A percentile compares a stretch with the other conserved stretches of the same genome.
Evolutionary conservation across 2,329 filamentous ascomycete species (phyloP).

Genomic region (Myotisia sp.): DNA sequence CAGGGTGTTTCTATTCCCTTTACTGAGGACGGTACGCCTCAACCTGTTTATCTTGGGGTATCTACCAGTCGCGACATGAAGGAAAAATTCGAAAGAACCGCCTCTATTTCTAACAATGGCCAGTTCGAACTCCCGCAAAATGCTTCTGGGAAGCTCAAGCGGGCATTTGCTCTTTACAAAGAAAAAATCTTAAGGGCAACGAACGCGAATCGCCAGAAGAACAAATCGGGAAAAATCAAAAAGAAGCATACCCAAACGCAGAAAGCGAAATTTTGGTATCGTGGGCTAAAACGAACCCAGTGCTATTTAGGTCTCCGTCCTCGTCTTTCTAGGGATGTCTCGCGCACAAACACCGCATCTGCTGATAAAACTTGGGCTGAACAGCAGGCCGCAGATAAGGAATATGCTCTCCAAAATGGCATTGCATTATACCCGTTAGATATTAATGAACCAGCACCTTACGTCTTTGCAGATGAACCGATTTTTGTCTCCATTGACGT

Average conservation of each 20-base stretch:
- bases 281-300: constrained; percentile 50
- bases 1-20: constrained; percentile 51
- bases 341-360: neutral
- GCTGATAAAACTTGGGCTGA: constrained; percentile 14
- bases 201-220: constrained; percentile 38
- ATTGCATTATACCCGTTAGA: constrained; percentile 27
- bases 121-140: constrained; percentile 16
- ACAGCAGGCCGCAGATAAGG: constrained; percentile 14
- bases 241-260: constrained; percentile 36
- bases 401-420: constrained; percentile 16
- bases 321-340: constrained; percentile 12
- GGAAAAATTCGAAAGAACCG: constrained; percentile 20
- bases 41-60: constrained; percentile 53
- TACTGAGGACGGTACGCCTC: constrained; percentile 43
- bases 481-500: constrained; percentile 70
- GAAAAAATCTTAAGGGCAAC: constrained; percentile 40
- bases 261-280: constrained; percentile 39
- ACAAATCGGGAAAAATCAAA: constrained; percentile 35
- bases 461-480: constrained; percentile 38
- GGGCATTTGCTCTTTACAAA: constrained; percentile 35
- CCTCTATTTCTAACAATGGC: constrained; percentile 18
- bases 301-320: constrained; percentile 56
- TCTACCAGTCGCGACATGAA: constrained; percentile 35
- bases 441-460: constrained; percentile 32
- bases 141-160: constrained; percentile 15